Evolutionary conservation across 805 yeast genomes (phyloP).

Genomic region (Lipomyces anomalus): DNA sequence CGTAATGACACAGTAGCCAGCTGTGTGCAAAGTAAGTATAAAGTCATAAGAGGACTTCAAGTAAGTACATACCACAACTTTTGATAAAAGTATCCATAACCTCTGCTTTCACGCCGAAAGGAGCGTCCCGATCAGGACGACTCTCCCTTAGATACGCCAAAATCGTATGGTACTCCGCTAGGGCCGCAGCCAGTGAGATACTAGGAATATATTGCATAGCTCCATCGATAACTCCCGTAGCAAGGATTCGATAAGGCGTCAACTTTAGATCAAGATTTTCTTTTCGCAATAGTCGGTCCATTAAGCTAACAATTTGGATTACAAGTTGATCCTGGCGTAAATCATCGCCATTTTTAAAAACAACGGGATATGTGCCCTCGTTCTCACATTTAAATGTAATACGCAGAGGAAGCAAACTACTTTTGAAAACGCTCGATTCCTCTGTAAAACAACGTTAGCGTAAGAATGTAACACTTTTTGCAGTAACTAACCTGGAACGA

Average conservation of each 20-base stretch:
- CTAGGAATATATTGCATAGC: constrained; percentile 93
- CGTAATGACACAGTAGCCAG: constrained; percentile 96
- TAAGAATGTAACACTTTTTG: background rate
- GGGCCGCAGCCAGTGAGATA: constrained; percentile 74
- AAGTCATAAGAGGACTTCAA: background rate
- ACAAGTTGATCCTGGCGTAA: constrained; percentile 93
- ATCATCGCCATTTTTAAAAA: constrained; percentile 96
- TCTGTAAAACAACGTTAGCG: constrained; percentile 32
- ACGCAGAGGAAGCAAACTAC: constrained; percentile 83
- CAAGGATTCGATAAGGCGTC: constrained; percentile 83
- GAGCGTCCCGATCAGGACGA: constrained; percentile 45
- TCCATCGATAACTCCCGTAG: constrained; percentile 88
- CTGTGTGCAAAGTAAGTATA: constrained; percentile 31
- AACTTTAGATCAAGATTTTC: constrained; percentile 85
- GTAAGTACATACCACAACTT: constrained; percentile 46
- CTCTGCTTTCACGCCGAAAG: constrained; percentile 45
- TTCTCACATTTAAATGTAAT: constrained; percentile 60
- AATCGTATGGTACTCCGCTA: constrained; percentile 70
- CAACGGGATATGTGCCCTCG: constrained; percentile 60
- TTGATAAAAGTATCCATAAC: constrained; percentile 92
- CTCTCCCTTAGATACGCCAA: constrained; percentile 62
- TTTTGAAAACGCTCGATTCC: constrained; percentile 81
- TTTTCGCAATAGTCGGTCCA: constrained; percentile 81
- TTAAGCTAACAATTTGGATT: constrained; percentile 83
- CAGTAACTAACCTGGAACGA: constrained; percentile 49